phyloP scores from a whole-genome alignment of 2,329 filamentous ascomycete species.

The Aspergillus sp. region DNA sequence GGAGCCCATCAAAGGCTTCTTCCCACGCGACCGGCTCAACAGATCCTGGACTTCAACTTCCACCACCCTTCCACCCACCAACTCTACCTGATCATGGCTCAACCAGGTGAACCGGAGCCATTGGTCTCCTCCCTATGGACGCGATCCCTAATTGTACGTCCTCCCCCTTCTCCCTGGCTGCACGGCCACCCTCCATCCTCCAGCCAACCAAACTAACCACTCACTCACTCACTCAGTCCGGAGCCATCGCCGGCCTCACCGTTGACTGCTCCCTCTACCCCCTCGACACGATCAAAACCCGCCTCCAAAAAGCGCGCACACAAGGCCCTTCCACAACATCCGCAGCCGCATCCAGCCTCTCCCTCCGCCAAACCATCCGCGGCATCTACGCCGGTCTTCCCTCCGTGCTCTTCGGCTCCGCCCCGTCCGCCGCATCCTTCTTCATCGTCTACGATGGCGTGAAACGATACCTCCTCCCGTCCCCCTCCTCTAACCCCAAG shows the following conservation, averaged over 20 bases:
- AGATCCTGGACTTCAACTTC: conserved; percentile 1
- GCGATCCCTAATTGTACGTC: conserved; percentile 43
- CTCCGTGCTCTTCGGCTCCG: conserved; percentile 83
- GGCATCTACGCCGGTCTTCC: conserved; percentile 94
- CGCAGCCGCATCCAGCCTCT: conserved; percentile 59
- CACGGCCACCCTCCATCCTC: background rate
- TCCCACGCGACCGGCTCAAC: conserved; percentile 3
- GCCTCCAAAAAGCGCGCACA: conserved; percentile 69
- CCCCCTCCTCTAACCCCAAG: conserved; percentile 19
- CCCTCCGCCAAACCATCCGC: conserved; percentile 80
- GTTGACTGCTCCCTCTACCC: conserved; percentile 97
- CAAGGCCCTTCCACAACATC: conserved; percentile 59
- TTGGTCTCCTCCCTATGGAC: conserved; percentile 47
- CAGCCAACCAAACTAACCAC: conserved; percentile 8
- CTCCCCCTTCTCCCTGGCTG: background rate
- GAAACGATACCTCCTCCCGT: conserved; percentile 57
- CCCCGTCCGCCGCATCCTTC: conserved; percentile 93
- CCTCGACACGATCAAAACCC: conserved; percentile 97
- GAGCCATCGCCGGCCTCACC: conserved; percentile 88
- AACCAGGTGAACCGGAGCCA: conserved; percentile 32
- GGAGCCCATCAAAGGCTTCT: conserved; percentile 19
- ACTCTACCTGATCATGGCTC: background rate
- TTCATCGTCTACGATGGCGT: conserved; percentile 89
- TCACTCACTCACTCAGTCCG: conserved; percentile 58
- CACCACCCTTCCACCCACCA: background rate